Conservation (phyloP, 768 basidiomycete genomes). For the Nidularia sp. region DNA sequence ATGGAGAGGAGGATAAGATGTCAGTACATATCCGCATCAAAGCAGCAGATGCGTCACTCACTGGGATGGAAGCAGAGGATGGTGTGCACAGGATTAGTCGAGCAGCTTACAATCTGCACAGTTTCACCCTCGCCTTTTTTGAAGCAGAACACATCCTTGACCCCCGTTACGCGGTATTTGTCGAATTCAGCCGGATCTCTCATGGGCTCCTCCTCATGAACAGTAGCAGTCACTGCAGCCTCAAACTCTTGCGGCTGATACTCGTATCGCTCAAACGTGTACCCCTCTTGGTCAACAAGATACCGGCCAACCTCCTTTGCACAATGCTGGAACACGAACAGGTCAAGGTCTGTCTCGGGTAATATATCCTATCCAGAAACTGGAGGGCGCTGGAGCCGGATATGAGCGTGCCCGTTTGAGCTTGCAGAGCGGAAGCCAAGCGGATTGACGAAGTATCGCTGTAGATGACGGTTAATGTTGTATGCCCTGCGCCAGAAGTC, state of each 20-base stretch:
- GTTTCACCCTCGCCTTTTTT: not conserved
- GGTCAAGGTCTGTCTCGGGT: not conserved
- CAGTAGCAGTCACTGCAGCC: too few species aligned
- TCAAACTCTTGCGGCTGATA: too few species aligned
- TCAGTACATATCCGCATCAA: too few species aligned
- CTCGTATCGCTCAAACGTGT: not conserved
- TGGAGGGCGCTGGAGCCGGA: constrained; percentile 1
- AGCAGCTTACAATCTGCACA: not conserved
- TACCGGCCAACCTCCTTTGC: not conserved
- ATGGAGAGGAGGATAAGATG: too few species aligned
- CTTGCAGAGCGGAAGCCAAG: not conserved
- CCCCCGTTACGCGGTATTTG: not conserved
- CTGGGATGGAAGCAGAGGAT: not conserved
- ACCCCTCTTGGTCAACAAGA: not conserved
- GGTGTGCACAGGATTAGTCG: not conserved
- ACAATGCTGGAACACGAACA: not conserved
- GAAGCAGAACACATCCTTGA: not conserved
- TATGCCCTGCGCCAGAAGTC: not conserved
- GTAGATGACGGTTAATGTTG: not conserved
- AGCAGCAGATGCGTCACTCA: not conserved
- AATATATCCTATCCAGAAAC: not conserved
- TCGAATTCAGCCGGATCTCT: not conserved
- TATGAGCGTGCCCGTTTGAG: not conserved
- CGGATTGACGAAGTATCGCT: not conserved
- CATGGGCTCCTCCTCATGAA: too few species aligned